phyloP scores from a whole-genome alignment of 345 rosid genomes.

The Mallotus nudiflorus region DNA sequence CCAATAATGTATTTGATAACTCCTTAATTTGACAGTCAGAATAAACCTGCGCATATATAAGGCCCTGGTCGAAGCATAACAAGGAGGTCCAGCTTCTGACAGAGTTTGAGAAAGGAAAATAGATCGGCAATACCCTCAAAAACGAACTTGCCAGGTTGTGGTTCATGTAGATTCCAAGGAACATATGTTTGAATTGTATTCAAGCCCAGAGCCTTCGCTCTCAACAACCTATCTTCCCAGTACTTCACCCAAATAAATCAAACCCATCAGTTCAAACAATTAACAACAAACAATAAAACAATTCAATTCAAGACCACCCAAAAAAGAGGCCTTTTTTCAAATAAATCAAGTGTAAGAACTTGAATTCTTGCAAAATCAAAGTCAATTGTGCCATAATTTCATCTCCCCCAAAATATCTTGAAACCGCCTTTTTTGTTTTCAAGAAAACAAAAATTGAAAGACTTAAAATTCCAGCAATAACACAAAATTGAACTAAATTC shows the following conservation, averaged over 20 bases:
- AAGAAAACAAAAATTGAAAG: too few species aligned
- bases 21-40: neutral
- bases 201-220: conserved; percentile 85
- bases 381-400: too few species aligned
- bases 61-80: conserved; percentile 98
- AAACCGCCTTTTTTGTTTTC: too few species aligned
- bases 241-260: conserved; percentile 46
- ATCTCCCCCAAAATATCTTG: too few species aligned
- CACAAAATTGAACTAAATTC: too few species aligned
- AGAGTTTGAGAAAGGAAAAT: conserved; percentile 66
- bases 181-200: conserved; percentile 86
- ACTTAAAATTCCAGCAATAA: too few species aligned
- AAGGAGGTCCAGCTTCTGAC: conserved; percentile 72
- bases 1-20: neutral
- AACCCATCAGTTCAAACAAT: neutral
- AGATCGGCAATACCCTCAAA: conserved; percentile 82
- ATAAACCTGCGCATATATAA: conserved; percentile 84
- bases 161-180: conserved; percentile 97
- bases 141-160: conserved; percentile 65
- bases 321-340: too few species aligned
- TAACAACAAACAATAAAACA: too few species aligned
- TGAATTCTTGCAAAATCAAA: too few species aligned
- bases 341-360: too few species aligned
- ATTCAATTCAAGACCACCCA: too few species aligned
- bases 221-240: conserved; percentile 87